Percentiles rank a stretch among this genome's conserved stretches.
Conservation (phyloP, 2,329 filamentous ascomycete genomes). For the Neoarthrinium moseri region DNA sequence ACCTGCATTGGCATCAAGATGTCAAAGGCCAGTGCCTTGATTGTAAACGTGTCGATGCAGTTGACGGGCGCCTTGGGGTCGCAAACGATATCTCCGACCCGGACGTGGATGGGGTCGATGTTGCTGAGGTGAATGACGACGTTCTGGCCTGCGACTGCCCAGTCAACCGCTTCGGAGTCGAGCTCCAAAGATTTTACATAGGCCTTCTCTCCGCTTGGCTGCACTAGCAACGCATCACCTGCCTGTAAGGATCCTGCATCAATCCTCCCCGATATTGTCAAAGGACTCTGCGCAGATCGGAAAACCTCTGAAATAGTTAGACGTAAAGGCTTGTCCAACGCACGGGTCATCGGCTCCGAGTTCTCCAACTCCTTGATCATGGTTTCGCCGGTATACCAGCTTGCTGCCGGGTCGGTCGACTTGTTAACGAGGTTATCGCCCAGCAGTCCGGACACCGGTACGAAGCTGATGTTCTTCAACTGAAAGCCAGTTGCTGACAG, state of each 20-base stretch:
- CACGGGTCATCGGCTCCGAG: conserved; percentile 70
- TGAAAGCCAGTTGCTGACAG: conserved; percentile 80
- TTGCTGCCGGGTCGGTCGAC: conserved; percentile 53
- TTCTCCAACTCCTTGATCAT: conserved; percentile 81
- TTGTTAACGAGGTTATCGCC: conserved; percentile 79
- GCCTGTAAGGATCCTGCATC: conserved; percentile 81
- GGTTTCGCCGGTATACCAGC: conserved; percentile 81
- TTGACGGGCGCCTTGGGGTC: conserved; percentile 63
- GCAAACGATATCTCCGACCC: conserved; percentile 85
- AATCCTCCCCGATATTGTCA: conserved; percentile 83
- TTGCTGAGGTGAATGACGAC: conserved; percentile 79
- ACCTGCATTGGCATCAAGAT: conserved; percentile 85
- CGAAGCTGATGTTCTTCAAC: conserved; percentile 76
- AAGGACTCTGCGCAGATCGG: conserved; percentile 73
- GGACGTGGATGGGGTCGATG: conserved; percentile 81
- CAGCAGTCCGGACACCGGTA: conserved; percentile 85
- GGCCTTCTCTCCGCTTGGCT: conserved; percentile 79
- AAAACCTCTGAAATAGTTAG: conserved; percentile 89
- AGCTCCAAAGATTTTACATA: conserved; percentile 80
- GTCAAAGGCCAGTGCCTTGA: conserved; percentile 87
- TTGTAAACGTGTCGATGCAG: conserved; percentile 71
- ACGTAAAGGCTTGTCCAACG: conserved; percentile 76
- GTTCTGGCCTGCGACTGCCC: conserved; percentile 91
- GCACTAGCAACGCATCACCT: conserved; percentile 75
- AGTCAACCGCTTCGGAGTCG: conserved; percentile 71